A percentile compares a stretch with the other conserved stretches of the same genome.
Conservation (phyloP, 192 early-diverging fungal species). For the Paraglomus occultum region DNA sequence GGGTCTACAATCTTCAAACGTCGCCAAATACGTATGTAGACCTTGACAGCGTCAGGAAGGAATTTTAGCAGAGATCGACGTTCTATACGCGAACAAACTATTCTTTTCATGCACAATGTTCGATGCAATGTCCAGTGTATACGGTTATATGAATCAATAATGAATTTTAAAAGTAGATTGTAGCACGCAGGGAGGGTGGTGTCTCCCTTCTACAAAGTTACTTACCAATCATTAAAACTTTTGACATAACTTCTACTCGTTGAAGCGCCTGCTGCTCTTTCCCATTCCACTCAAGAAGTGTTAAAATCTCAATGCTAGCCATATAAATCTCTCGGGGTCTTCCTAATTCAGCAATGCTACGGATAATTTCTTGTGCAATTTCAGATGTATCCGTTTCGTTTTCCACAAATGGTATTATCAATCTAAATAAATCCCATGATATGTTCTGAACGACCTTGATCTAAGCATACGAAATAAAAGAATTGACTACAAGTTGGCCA, state of each 20-base stretch:
- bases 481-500: too few species aligned
- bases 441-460: slow-evolving; percentile 7
- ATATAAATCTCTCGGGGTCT: slow-evolving; percentile 14
- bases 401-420: slow-evolving; percentile 11
- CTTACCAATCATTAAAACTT: slow-evolving; percentile 5
- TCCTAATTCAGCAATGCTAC: neutral
- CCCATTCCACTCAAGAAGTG: slow-evolving; percentile 6
- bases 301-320: slow-evolving; percentile 4
- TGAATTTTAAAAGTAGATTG: neutral
- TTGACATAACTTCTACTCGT: neutral
- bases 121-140: neutral
- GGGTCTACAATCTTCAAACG: too few species aligned
- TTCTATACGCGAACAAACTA: too few species aligned
- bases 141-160: neutral
- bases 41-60: too few species aligned
- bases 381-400: neutral
- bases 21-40: too few species aligned
- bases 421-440: slow-evolving; percentile 9
- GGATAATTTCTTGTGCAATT: slow-evolving; percentile 17
- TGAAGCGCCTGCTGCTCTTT: neutral
- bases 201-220: neutral
- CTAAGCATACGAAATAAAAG: neutral
- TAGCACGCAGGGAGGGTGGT: neutral
- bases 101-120: neutral
- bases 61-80: too few species aligned